Base-by-base conservation (phyloP, 805 yeast species). In the Candida cerambycidarum region DNA sequence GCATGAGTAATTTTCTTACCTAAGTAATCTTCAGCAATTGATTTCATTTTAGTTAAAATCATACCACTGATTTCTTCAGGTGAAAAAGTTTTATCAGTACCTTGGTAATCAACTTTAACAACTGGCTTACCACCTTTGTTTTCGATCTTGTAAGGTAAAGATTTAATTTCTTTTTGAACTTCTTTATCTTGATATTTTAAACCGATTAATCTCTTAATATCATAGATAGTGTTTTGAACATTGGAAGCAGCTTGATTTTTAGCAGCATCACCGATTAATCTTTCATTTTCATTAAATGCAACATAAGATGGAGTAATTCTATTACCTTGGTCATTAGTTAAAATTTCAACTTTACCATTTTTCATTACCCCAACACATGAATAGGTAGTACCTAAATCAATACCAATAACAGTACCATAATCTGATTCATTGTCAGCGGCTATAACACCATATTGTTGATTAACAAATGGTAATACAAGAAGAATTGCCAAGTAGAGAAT, bases 251-350 rank as follows among this genome's bases (percentile, higher is more conserved):
- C 97, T 75, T 89, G 97, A 73, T 90, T 89, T 83, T 89, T 89
- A 53, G 97, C 97, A 55, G 97, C 92, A 68, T 89, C 97, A 74
- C 97, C 97, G 61, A 89, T 87, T 60, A 89, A 77, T 74, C 97
- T 83, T 77, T 89, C 97, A 43, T 85, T 80, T 55, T 85, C 93
- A 42, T 96, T 87, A 76, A 89, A 89, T 32, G 96, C 96, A 44
- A 90, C 97, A 65, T 85, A 90, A 24, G 97, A 90, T 45, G 97
- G 97, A 44, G 97, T 90, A 47, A 90, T 89, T 79, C 97, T 88
- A 81, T 89, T 89, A 82, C 97, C 97, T 78, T 89, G 97, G 70
- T 90, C 97, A 67, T 89, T 89, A 61, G 97, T 96, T 64, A 89
- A 86, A 69, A 89, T 90, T 73, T 90, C 97, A 41, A 90, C 97